phyloP scores from a whole-genome alignment of 768 basidiomycete species.

The Lepiota brunneoincarnata region DNA sequence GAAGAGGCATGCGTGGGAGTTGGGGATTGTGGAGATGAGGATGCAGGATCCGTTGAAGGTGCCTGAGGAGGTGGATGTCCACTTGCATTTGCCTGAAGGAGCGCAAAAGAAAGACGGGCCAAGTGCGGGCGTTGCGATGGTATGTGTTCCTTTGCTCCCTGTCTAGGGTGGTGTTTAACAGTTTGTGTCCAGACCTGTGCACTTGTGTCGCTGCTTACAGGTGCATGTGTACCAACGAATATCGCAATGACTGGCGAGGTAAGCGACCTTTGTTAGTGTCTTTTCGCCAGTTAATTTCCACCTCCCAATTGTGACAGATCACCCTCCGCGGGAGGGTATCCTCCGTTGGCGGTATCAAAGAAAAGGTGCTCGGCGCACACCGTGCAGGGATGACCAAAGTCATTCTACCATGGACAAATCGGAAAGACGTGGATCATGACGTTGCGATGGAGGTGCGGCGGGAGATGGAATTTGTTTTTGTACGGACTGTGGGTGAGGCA shows the following conservation, averaged over 20 bases:
- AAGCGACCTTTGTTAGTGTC: constrained; percentile 13
- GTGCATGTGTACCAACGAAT: constrained; percentile 66
- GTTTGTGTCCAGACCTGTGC: constrained; percentile 60
- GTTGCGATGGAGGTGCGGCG: constrained; percentile 68
- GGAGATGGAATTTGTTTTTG: constrained; percentile 82
- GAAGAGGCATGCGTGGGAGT: constrained; percentile 76
- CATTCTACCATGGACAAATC: constrained; percentile 80
- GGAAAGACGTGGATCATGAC: constrained; percentile 86
- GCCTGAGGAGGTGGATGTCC: constrained; percentile 57
- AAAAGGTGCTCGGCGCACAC: constrained; percentile 89
- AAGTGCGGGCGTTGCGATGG: constrained; percentile 88
- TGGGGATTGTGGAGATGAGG: constrained; percentile 70
- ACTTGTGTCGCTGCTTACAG: constrained; percentile 81
- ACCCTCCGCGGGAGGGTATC: constrained; percentile 81
- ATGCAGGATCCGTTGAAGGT: constrained; percentile 74
- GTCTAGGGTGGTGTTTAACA: neutral
- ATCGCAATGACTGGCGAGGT: constrained; percentile 93
- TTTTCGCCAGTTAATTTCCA: neutral
- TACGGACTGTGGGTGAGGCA: constrained; percentile 74
- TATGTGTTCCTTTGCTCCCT: constrained; percentile 26
- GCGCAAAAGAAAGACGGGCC: constrained; percentile 95
- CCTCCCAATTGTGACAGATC: constrained; percentile 42
- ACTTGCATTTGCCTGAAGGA: constrained; percentile 86
- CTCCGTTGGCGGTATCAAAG: constrained; percentile 88
- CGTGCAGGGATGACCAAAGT: constrained; percentile 81